Evolutionary conservation across 73 alveolate genomes (phyloP), one percentile per base, ranked within the genome.

Genomic region (Paramecium octaurelia): DNA sequence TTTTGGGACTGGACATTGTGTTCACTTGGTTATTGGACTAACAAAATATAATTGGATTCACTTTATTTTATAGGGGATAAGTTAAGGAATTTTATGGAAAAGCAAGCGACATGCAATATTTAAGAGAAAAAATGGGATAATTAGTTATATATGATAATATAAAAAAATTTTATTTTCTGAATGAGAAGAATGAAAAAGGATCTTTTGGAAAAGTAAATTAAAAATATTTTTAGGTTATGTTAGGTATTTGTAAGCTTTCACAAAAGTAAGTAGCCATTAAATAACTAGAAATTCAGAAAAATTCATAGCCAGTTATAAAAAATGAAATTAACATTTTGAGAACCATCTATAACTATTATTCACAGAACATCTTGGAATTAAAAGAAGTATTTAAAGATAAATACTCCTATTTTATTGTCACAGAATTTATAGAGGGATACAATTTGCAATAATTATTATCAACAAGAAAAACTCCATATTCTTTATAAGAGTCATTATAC

Each of bases 281-380:
- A 48, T 42, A 64, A 46, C 14, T 80, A 14, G 91, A 80, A 40
- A 43, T 59, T 23, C 42, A 14, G 38, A 44, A 23, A 80, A 43
- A 48, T 80, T 80, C 43, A 8, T 24, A 80, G 9, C 24, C 70
- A 80, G n/a, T 31, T 38, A 46, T 46, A 24, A 44, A 44, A 80
- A 80, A 80, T 80, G 91, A 80, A 46, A 46, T 46, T 46, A 27
- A 40, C 46, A 80, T 80, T 27, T 80, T 80, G 21, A 80, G 57
- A 46, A 46, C 46, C 31, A 42, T 44, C 31, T 21, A 40, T 48
- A 34, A 80, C 38, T 64, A 64, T 12, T 24, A 23, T 14, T 31
- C 50, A 0, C 29, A 34, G 24, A 35, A 75, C 38, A 24, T 75
- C 38, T 38, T 75, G 38, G 58, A 75, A 3, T 14, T 75, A 38